Evolutionary conservation across 2,329 filamentous ascomycete genomes (phyloP).

Genomic region (Cercospora berteroae): DNA sequence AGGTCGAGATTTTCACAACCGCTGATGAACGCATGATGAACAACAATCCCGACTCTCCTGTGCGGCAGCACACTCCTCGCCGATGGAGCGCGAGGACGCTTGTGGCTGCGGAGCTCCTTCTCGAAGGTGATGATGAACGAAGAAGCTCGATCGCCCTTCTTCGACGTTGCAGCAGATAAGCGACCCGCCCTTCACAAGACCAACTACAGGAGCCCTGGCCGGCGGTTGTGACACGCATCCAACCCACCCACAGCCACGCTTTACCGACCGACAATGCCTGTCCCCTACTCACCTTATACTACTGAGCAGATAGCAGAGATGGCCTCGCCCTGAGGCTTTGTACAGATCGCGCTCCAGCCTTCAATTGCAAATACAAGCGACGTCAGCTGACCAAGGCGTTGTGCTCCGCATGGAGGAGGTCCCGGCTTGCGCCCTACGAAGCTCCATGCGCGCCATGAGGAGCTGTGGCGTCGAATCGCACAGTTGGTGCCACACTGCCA

Average conservation of each 20-base stretch:
- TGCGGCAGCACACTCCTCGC: neutral
- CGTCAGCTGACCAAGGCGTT: neutral
- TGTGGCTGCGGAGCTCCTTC: neutral
- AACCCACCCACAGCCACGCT: neutral
- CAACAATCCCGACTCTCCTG: neutral
- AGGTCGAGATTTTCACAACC: neutral
- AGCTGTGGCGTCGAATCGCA: neutral
- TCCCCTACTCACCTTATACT: neutral
- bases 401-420: neutral
- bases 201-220: neutral
- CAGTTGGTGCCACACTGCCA: neutral
- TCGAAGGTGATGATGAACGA: neutral
- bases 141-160: neutral
- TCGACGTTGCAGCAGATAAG: neutral
- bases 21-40: neutral
- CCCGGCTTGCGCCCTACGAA: neutral
- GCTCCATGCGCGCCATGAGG: neutral
- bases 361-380: neutral
- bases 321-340: neutral
- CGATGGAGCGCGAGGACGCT: neutral
- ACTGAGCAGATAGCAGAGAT: neutral
- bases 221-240: neutral
- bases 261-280: neutral
- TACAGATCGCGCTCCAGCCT: neutral
- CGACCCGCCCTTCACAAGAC: neutral